Evolutionary conservation across 2,329 filamentous ascomycete species (phyloP).

Genomic region (Aureobasidium leucospermi): DNA sequence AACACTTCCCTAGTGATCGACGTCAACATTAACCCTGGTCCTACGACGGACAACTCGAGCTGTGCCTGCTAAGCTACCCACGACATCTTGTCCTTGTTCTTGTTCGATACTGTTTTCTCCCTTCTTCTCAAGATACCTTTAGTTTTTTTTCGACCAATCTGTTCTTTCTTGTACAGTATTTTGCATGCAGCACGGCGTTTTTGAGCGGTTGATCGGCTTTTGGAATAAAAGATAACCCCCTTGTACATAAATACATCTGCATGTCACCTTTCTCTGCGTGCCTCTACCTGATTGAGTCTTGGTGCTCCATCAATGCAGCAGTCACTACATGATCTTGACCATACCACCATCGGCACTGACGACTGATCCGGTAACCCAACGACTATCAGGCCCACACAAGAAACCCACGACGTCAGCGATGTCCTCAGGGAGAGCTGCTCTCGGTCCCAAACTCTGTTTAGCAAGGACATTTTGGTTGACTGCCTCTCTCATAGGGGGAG

Average conservation of each 20-base stretch:
- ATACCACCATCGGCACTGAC: slow-evolving; percentile 22
- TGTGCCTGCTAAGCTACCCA: slow-evolving; percentile 13
- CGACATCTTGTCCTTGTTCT: not conserved
- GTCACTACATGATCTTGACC: not conserved
- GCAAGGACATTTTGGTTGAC: slow-evolving; percentile 16
- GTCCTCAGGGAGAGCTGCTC: slow-evolving; percentile 32
- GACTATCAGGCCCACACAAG: slow-evolving; percentile 22
- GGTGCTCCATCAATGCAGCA: slow-evolving; percentile 14
- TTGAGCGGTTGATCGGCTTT: not conserved
- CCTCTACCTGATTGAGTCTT: not conserved
- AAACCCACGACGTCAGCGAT: slow-evolving; percentile 60
- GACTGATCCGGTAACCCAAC: slow-evolving; percentile 26
- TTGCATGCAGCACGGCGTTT: slow-evolving; percentile 10
- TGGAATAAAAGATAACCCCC: not conserved
- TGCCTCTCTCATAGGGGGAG: slow-evolving; percentile 15
- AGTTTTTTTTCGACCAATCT: not conserved
- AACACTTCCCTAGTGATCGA: slow-evolving; percentile 14
- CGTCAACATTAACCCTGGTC: slow-evolving; percentile 17
- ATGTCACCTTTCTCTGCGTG: not conserved
- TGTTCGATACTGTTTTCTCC: not conserved
- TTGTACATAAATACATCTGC: not conserved
- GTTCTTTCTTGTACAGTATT: slow-evolving; percentile 9
- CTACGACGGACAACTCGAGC: slow-evolving; percentile 14
- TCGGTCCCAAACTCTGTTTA: not conserved
- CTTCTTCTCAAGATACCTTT: slow-evolving; percentile 3